Evolutionary conservation across 192 early-diverging fungal genomes (phyloP), one percentile per base, ranked within the genome.

Genomic region (Podila minutissima): DNA sequence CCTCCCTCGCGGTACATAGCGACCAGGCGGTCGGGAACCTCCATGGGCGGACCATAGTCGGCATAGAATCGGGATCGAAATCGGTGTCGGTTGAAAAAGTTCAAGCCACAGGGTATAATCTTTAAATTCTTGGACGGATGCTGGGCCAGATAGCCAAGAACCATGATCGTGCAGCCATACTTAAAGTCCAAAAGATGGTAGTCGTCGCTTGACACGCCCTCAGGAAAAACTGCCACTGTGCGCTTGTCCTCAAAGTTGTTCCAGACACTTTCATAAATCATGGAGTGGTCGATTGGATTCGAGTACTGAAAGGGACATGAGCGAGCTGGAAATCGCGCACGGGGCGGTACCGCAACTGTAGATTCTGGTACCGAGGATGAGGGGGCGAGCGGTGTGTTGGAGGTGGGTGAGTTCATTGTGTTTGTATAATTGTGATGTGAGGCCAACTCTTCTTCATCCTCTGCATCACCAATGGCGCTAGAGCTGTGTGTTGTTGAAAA

Each of bases 11-110:
- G 49, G 59, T 82, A 85, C 74, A 85, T 69, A 22, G 69, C 57
- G 3, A 85, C 65, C 9, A 85, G 71, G 24, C 73, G 38, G 4
- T 73, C 62, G 22, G 78, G 74, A 31, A 85, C 76, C 19, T 70
- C 75, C 19, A 85, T 69, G 11, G 83, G 72, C 15, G 48, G 26
- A 10, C 71, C 73, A 53, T 82, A 75, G 37, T 85, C 78, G 17
- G 74, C 78, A 61, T 82, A 85, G 38, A 85, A 79, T 59, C 74
- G 69, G 67, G 74, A 76, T 76, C 83, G 73, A 70, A 85, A 85
- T 74, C 77, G 69, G 74, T 85, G 83, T 49, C 83, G 83, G 72
- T 85, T 82, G 62, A 85, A 85, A 62, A 85, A 85, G 55, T 85
- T 85, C 37, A 85, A 60, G 5, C 83, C 83, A 53, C 83, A 85